phyloP scores from a whole-genome alignment of 139 green algal species.

The Tetradesmus obliquus region DNA sequence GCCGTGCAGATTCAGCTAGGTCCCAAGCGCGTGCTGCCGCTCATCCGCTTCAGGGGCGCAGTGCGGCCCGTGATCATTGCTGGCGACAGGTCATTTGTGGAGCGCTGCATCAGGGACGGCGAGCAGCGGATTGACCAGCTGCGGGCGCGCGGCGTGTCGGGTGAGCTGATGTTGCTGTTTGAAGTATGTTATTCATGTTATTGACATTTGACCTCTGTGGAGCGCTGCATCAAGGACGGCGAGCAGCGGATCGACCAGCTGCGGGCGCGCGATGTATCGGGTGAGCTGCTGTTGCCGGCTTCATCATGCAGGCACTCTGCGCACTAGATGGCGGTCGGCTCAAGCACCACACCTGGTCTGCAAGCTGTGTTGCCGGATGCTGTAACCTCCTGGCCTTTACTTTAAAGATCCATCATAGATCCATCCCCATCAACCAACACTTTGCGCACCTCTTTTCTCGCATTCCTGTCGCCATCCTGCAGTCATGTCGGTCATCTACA shows the following conservation, averaged over 20 bases:
- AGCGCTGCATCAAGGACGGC: conserved; percentile 64
- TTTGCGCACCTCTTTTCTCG: no score
- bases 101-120: conserved; percentile 63
- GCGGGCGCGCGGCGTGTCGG: conserved; percentile 80
- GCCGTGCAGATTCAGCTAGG: conserved; percentile 71
- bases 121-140: conserved; percentile 68
- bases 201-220: conserved; percentile 55
- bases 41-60: conserved; percentile 81
- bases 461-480: conserved; percentile 21
- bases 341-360: no score
- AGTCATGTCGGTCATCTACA: conserved; percentile 66
- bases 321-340: no score
- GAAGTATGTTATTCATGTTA: not conserved
- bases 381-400: no score
- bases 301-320: not conserved
- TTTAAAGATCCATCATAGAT: no score
- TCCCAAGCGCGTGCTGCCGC: conserved; percentile 69
- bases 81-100: conserved; percentile 73
- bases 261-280: conserved; percentile 76
- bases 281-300: conserved; percentile 28
- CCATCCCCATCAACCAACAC: no score
- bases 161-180: conserved; percentile 41
- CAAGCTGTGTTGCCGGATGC: no score
- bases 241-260: conserved; percentile 68
- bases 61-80: conserved; percentile 84